Evolutionary conservation across 2,329 filamentous ascomycete genomes (phyloP).

Genomic region (Xenosphaeropsis pyriputrescens): DNA sequence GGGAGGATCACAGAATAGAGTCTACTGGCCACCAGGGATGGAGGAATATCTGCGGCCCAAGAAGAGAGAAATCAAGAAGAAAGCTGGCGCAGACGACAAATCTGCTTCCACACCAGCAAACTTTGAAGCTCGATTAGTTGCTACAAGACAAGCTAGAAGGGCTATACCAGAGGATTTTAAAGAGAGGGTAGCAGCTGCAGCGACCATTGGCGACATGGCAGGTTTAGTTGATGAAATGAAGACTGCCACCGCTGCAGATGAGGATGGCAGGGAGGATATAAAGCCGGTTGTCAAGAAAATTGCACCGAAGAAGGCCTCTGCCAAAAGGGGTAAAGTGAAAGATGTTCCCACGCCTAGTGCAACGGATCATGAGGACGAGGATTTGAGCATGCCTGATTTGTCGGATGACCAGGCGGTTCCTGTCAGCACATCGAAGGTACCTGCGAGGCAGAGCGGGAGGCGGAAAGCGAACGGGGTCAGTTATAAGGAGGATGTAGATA

Average conservation of each 20-base stretch:
- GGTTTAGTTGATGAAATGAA: conserved; percentile 10
- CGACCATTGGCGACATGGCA: conserved; percentile 11
- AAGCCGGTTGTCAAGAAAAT: conserved; percentile 9
- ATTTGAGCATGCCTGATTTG: conserved; percentile 22
- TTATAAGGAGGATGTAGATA: conserved; percentile 5
- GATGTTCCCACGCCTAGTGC: conserved; percentile 25
- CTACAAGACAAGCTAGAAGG: conserved; percentile 14
- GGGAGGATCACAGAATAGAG: conserved; percentile 68
- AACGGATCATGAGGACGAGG: conserved; percentile 20
- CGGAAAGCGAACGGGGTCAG: conserved; percentile 7
- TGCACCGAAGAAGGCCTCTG: conserved; percentile 8
- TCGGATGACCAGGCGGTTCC: conserved; percentile 13
- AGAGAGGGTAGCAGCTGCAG: conserved; percentile 8
- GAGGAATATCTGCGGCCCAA: conserved; percentile 79
- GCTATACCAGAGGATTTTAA: conserved; percentile 8
- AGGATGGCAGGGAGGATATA: conserved; percentile 6
- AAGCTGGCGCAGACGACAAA: conserved; percentile 18
- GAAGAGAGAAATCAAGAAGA: conserved; percentile 51
- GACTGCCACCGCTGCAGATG: background rate
- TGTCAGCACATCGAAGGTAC: conserved; percentile 1
- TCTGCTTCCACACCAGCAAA: conserved; percentile 14
- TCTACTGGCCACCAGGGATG: conserved; percentile 84
- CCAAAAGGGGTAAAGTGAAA: conserved; percentile 18
- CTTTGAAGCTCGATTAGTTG: conserved; percentile 14
- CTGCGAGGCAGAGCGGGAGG: conserved; percentile 9